Evolutionary conservation across 2,329 filamentous ascomycete genomes (phyloP).

Genomic region (Colletotrichum filicis): DNA sequence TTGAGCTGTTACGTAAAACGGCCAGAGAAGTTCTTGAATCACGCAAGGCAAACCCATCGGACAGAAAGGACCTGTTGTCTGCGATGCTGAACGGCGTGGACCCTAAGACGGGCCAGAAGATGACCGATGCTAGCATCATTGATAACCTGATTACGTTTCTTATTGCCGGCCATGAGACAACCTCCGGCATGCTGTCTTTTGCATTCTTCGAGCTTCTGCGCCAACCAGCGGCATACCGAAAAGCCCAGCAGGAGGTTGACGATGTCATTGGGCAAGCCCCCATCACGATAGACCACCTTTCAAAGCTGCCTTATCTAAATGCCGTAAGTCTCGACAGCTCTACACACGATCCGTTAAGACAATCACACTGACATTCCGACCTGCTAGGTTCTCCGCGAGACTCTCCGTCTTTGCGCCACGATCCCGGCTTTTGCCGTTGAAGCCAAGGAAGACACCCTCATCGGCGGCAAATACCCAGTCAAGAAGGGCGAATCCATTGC

Average conservation of each 20-base stretch:
- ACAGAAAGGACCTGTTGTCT: conserved; percentile 71
- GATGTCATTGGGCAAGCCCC: conserved; percentile 67
- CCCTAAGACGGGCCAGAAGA: conserved; percentile 69
- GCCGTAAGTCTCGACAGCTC: conserved; percentile 48
- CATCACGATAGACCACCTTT: conserved; percentile 68
- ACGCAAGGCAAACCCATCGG: conserved; percentile 61
- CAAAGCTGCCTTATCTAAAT: conserved; percentile 71
- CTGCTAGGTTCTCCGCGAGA: conserved; percentile 64
- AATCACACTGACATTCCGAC: not conserved
- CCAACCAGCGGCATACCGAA: conserved; percentile 67
- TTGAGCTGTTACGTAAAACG: conserved; percentile 61
- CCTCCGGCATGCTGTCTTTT: conserved; percentile 74
- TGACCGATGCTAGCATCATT: conserved; percentile 69
- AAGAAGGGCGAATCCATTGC: conserved; percentile 55
- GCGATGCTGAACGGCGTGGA: conserved; percentile 74
- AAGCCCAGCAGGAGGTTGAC: conserved; percentile 76
- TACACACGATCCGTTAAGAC: too few species aligned
- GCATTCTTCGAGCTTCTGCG: conserved; percentile 73
- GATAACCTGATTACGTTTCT: conserved; percentile 78
- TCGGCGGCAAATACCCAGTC: conserved; percentile 66
- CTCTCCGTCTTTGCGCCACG: conserved; percentile 41
- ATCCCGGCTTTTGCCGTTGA: conserved; percentile 43
- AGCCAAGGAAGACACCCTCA: conserved; percentile 52
- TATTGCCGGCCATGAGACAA: conserved; percentile 77
- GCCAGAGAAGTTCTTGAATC: conserved; percentile 69